Evolutionary conservation across 2,329 filamentous ascomycete species (phyloP).

Genomic region (Penicillium italicum): DNA sequence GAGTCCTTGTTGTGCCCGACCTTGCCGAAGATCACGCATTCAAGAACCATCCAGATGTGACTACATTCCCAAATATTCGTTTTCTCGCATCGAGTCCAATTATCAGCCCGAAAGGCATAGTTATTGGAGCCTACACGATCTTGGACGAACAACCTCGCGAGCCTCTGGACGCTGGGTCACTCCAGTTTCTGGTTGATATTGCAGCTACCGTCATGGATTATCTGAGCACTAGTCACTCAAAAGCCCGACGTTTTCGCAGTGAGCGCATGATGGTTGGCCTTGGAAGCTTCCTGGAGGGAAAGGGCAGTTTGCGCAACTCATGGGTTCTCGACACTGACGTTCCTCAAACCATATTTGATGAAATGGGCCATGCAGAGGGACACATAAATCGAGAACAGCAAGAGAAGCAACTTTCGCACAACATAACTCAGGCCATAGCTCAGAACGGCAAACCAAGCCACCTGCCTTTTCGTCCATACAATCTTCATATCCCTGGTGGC

Average conservation of each 20-base stretch:
- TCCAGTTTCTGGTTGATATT: slow-evolving; percentile 45
- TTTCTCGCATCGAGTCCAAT: slow-evolving; percentile 59
- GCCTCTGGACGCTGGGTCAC: slow-evolving; percentile 41
- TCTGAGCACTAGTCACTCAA: slow-evolving; percentile 52
- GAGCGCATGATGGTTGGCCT: slow-evolving; percentile 56
- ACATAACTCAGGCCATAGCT: background rate
- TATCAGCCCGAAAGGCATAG: slow-evolving; percentile 49
- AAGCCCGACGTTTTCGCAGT: slow-evolving; percentile 45
- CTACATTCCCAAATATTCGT: slow-evolving; percentile 25
- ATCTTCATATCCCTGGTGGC: background rate
- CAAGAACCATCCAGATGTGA: slow-evolving; percentile 30
- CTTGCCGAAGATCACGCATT: slow-evolving; percentile 32
- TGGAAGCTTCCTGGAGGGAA: slow-evolving; percentile 49
- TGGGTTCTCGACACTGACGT: slow-evolving; percentile 9
- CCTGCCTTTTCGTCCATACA: slow-evolving; percentile 2
- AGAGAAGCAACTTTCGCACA: slow-evolving; percentile 9
- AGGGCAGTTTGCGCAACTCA: slow-evolving; percentile 23
- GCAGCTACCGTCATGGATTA: slow-evolving; percentile 55
- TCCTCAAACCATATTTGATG: background rate
- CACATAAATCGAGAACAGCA: slow-evolving; percentile 14
- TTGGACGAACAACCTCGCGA: slow-evolving; percentile 52
- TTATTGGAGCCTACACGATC: slow-evolving; percentile 57
- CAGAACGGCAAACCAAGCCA: background rate
- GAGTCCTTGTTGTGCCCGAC: slow-evolving; percentile 29
- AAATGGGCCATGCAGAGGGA: background rate